Conservation (phyloP, 345 rosid genomes). For the Arabis alpina region DNA sequence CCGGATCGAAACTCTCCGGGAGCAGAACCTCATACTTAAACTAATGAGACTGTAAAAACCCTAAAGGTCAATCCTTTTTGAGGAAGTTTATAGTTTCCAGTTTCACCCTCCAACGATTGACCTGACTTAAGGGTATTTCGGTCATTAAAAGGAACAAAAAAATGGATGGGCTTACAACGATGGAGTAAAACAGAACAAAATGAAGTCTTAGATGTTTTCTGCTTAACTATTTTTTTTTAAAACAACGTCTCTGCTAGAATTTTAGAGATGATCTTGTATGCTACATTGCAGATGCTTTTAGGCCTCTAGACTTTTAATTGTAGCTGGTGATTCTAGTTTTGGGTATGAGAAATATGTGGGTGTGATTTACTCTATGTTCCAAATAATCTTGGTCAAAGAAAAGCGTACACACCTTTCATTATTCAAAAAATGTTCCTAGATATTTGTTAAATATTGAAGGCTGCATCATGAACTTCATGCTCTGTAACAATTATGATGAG, state of each 20-base stretch:
- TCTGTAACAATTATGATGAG: too few species aligned
- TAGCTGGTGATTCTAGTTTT: too few species aligned
- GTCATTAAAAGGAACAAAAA: constrained; percentile 12
- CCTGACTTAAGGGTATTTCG: not conserved
- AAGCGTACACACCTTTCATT: too few species aligned
- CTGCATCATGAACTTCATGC: too few species aligned
- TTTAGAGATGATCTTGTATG: constrained; percentile 14
- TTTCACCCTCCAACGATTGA: constrained; percentile 28
- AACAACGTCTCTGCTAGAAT: not conserved
- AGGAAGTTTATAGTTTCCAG: constrained; percentile 29
- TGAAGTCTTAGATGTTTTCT: constrained; percentile 48
- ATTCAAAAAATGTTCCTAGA: too few species aligned
- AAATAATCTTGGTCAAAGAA: too few species aligned
- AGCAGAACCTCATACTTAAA: constrained; percentile 57
- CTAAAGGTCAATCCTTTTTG: constrained; percentile 21
- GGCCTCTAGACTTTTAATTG: too few species aligned
- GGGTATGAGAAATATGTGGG: too few species aligned
- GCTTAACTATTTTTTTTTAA: constrained; percentile 33
- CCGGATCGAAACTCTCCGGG: constrained; percentile 32
- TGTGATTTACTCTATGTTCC: too few species aligned
- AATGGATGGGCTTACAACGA: constrained; percentile 18
- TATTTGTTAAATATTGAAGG: too few species aligned
- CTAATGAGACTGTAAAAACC: constrained; percentile 37
- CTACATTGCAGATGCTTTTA: too few species aligned
- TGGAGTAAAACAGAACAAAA: not conserved